Percentiles rank a stretch among this genome's conserved stretches.
Evolutionary conservation across 345 rosid genomes (phyloP).

Genomic region (Brassica rapa): DNA sequence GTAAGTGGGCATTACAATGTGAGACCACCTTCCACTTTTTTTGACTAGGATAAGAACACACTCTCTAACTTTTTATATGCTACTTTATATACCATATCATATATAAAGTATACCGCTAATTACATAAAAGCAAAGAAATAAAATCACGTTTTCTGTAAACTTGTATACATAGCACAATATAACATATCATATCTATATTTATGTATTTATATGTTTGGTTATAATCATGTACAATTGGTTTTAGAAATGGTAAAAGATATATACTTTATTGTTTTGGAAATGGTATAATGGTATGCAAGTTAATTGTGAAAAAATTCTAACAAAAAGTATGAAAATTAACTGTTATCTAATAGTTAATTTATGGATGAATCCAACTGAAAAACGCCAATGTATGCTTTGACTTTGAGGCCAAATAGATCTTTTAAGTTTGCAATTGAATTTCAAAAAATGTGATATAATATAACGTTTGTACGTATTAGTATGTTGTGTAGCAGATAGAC

Average conservation of each 20-base stretch:
- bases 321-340: neutral
- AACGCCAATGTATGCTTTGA: slow-evolving; percentile 39
- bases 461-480: slow-evolving; percentile 35
- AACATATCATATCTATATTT: neutral
- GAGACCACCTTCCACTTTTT: slow-evolving; percentile 38
- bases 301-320: neutral
- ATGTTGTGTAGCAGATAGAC: slow-evolving; percentile 36
- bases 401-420: slow-evolving; percentile 36
- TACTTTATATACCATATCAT: neutral
- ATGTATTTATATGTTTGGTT: neutral
- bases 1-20: slow-evolving; percentile 43
- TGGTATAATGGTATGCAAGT: neutral
- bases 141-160: neutral
- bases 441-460: slow-evolving; percentile 12
- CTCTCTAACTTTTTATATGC: slow-evolving; percentile 16
- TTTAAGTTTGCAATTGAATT: slow-evolving; percentile 8
- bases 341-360: neutral
- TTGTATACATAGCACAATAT: neutral
- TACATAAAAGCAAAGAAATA: neutral
- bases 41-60: slow-evolving; percentile 37
- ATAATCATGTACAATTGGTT: neutral
- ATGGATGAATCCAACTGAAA: slow-evolving; percentile 32
- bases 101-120: neutral
- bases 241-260: neutral
- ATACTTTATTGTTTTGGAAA: neutral